Base-by-base conservation (phyloP, 257 asterid genomes). In the Petunia axillaris region DNA sequence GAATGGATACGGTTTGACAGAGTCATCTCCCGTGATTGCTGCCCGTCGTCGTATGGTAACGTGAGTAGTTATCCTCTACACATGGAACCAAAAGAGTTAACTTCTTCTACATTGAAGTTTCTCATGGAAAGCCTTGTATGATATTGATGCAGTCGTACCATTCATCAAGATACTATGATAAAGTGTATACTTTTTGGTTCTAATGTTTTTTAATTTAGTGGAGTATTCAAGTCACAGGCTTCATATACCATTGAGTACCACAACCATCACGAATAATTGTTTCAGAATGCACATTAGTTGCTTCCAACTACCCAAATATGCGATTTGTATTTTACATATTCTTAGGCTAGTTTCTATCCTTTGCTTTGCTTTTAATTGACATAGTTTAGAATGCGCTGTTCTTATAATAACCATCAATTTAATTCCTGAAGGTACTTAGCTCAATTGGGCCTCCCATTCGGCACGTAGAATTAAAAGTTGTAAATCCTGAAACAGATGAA, bases 1-100 rank as follows among this genome's bases (percentile, higher is more conserved):
- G 86, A 96, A 96, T 86, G 99, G 99, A 60, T 96, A 91, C 60
- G 99, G 99, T 83, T 84, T 96, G 89, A 93, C 99, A 76, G 99
- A 96, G 84, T 81, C 98, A 38, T 88, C 99, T 59, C 99, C 98
- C 60, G 99, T 96, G 79, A 90, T 90, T 77, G 97, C 99, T 35
- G 97, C 96, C 78, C 89, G 99, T 84, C 83, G 65, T 13, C 91
- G 63, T n/a, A 77, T 81, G 89, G 90, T 77, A 94, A 94, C 76
- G 99, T 95, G 86, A 88, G 96, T 68, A 77, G 25, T 58, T 55
- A 59, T 74, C 55, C 53, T 41, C 57, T 64, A 54, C 55, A 68
- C 44, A 7, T 79, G 4, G 37, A 53, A 50, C 16, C 79, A 14
- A 44, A 71, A 71, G 0, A 35, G 11, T 25, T 25, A 9, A 35